Base-by-base conservation (phyloP, 129 eudicot species). In the Lactuca saligna region DNA sequence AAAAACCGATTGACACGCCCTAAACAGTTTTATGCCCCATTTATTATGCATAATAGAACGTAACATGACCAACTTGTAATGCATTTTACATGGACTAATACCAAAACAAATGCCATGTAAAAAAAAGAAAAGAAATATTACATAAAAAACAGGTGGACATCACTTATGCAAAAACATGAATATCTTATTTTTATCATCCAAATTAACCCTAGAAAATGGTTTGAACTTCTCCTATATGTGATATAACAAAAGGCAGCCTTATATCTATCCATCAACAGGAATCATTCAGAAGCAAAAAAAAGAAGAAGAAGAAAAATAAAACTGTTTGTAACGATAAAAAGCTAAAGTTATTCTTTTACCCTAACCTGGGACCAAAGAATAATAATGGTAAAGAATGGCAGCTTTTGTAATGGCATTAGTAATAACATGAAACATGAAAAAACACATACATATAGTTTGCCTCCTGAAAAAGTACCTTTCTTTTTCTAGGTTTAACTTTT, bases 331-430 rank as follows among this genome's bases (percentile, higher is more conserved):
- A 66, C 55, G 14, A 59, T 25, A 48, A 54, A 46, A 29, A 57
- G 42, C 37, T 13, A 66, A 66, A 75, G 68, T 58, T 58, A 67
- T 58, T 75, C 74, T 32, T 67, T 31, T 44, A 35, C 60, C 37
- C 49, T 48, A 35, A 54, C 15, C 51, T 59, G 80, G 74, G 80
- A 66, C 74, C 78, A 63, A 7, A 54, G 8, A 33, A 75, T 66
- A 68, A 66, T 75, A 66, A 59, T 66, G 12, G 42, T 8, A 75
- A 20, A 58, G 29, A 51, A 35, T 6, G 58, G 57, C 60, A 74
- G 53, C 79, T 65, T 74, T 65, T 64, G 32, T 15, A 34, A 14
- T 34, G 34, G 46, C 46, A 60, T 33, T 63, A 63, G 33, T 42
- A 73, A 56, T 58, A 55, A 56, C 59, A 65, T 42, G 38, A 74